Evolutionary conservation across 768 basidiomycete genomes (phyloP).

Genomic region (Suillus brevipes): DNA sequence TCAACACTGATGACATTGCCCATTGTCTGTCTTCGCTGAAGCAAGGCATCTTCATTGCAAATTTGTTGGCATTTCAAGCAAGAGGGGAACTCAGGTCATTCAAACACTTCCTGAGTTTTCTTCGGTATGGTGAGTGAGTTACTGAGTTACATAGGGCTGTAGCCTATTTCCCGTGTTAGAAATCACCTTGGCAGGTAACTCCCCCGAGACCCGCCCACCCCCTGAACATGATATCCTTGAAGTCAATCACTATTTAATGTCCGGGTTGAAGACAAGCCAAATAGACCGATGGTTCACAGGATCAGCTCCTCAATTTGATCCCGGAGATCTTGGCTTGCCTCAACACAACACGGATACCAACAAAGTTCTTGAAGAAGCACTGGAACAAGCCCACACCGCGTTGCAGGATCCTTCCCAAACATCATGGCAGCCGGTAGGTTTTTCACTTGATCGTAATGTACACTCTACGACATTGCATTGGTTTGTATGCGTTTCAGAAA

Average conservation of each 20-base stretch:
- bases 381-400: constrained; percentile 50
- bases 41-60: constrained; percentile 60
- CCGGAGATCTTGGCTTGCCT: constrained; percentile 31
- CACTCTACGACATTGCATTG: constrained; percentile 25
- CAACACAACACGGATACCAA: constrained; percentile 20
- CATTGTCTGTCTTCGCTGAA: constrained; percentile 53
- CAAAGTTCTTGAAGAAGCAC: constrained; percentile 34
- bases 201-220: constrained; percentile 48
- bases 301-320: constrained; percentile 38
- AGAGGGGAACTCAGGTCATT: constrained; percentile 71
- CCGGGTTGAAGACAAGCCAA: constrained; percentile 63
- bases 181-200: constrained; percentile 51
- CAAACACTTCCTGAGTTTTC: constrained; percentile 77
- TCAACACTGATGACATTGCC: constrained; percentile 50
- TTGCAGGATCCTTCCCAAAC: constrained; percentile 47
- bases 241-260: constrained; percentile 77
- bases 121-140: constrained; percentile 61
- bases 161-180: constrained; percentile 33
- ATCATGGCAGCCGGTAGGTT: constrained; percentile 55
- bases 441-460: constrained; percentile 26
- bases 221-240: constrained; percentile 72
- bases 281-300: constrained; percentile 84
- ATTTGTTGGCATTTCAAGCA: constrained; percentile 67
- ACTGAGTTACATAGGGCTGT: constrained; percentile 10
- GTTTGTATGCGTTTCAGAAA: constrained; percentile 42